A percentile compares a stretch with the other conserved stretches of the same genome.
Evolutionary conservation across 1,284 basidiomycete species (phyloP).

Genomic region (Marasmius tenuissimus): DNA sequence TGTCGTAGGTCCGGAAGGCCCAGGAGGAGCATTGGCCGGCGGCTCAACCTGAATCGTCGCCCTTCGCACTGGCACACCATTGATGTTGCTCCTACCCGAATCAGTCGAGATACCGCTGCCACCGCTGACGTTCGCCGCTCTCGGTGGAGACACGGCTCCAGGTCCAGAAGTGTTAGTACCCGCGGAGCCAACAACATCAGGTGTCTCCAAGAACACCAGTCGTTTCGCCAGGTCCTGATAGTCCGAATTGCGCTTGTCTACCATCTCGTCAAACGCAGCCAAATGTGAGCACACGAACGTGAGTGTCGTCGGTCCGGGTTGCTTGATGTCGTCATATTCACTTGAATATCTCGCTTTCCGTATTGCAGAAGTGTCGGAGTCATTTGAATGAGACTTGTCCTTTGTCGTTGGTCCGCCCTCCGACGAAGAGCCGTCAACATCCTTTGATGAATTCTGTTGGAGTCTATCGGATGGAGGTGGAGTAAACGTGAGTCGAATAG

Average conservation of each 20-base stretch:
- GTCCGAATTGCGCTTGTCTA: conserved; percentile 66
- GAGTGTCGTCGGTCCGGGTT: conserved; percentile 43
- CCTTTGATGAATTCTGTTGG: background rate
- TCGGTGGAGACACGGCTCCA: conserved; percentile 17
- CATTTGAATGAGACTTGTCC: background rate
- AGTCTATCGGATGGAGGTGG: conserved; percentile 31
- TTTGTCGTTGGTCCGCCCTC: conserved; percentile 1
- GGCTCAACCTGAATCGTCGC: background rate
- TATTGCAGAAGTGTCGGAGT: background rate
- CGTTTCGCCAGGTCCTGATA: conserved; percentile 63
- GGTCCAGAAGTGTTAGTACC: conserved; percentile 16
- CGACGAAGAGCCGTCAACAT: background rate
- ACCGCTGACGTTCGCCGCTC: conserved; percentile 10
- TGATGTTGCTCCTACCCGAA: background rate
- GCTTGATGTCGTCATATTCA: conserved; percentile 4
- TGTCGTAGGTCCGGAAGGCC: background rate
- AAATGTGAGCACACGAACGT: conserved; percentile 79
- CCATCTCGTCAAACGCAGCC: conserved; percentile 79
- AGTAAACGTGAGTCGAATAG: conserved; percentile 56
- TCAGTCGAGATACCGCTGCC: background rate
- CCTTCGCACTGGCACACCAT: background rate
- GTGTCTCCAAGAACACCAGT: conserved; percentile 39
- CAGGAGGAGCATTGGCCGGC: background rate
- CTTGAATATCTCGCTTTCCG: background rate
- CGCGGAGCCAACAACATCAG: background rate